Evolutionary conservation across 371 early-diverging fungal genomes (phyloP).

Genomic region (Mortierella sp.): DNA sequence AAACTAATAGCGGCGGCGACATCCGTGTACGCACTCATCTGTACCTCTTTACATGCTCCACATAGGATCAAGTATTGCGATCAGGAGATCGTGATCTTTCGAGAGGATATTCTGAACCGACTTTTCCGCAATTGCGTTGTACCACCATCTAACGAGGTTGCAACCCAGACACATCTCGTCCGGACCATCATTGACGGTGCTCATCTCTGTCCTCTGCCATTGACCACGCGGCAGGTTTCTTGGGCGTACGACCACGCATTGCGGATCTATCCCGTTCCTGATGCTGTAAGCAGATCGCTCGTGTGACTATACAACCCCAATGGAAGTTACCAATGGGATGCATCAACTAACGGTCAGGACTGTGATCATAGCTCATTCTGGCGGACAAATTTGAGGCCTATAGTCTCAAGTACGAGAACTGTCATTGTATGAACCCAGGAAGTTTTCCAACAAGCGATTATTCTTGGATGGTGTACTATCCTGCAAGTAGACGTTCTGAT

Average conservation of each 20-base stretch:
- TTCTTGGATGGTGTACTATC: constrained; percentile 81
- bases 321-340: no score
- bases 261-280: constrained; percentile 87
- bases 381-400: constrained; percentile 87
- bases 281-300: constrained; percentile 66
- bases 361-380: constrained; percentile 72
- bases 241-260: constrained; percentile 88
- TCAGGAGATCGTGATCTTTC: constrained; percentile 87
- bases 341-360: neutral
- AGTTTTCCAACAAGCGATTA: constrained; percentile 82
- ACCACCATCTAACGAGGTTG: constrained; percentile 55
- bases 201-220: constrained; percentile 85
- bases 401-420: constrained; percentile 76
- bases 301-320: no score
- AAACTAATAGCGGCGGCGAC: no score
- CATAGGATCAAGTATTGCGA: constrained; percentile 82
- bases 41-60: no score
- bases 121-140: constrained; percentile 82
- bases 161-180: constrained; percentile 68
- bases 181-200: constrained; percentile 86
- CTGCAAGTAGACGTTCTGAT: constrained; percentile 64
- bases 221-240: constrained; percentile 76
- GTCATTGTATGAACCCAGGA: constrained; percentile 86
- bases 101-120: constrained; percentile 83
- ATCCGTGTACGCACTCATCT: no score